Evolutionary conservation across 2,329 filamentous ascomycete species (phyloP), one percentile per base, ranked within the genome.

Genomic region (Beauveria rudraprayagi): DNA sequence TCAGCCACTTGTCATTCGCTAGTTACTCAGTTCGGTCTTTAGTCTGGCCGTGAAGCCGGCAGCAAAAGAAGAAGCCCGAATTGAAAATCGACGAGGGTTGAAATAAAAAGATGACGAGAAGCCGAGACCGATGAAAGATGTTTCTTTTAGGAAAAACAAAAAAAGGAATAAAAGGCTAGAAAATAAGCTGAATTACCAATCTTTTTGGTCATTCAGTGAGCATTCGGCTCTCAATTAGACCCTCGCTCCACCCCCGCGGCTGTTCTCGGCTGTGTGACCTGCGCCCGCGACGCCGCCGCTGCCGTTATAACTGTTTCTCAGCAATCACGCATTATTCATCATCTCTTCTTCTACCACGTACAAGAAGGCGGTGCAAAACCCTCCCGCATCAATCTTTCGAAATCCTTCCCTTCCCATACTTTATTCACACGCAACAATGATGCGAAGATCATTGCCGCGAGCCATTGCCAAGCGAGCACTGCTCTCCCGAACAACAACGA

Each of bases 381-480:
- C 19, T 28, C 40, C 34, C n/a, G 47, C 50, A 54, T 28, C 50
- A 8, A 47, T 54, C 30, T 40, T 14, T 10, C 4, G 11, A 30
- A 6, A n/a, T 28, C 28, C 7, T 8, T 8, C 8, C 10, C n/a
- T 7, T 17, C 22, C 34, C 22, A 24, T 28, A 30, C 5, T 30
- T 30, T 37, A 11, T 30, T 26, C n/a, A 24, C 22, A 43, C 34
- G 41, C 43, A 28, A 59, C 44, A 44, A 63, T 63, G 61, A 57
- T 63, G 47, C 61, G 48, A 60, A 34, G 61, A 57, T 55, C 57
- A 19, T 8, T 61, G 11, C 2, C 57, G 17, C 43, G 57, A 56
- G 53, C 57, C 17, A 41, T 59, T 9, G 47, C 57, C 28, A 46
- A 60, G 44, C 61, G 61, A 56, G 56, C 48, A 43, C 53, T 61